Evolutionary conservation across 2,329 filamentous ascomycete species (phyloP), one percentile per base, ranked within the genome.

Genomic region (Neopestalotiopsis clavispora): DNA sequence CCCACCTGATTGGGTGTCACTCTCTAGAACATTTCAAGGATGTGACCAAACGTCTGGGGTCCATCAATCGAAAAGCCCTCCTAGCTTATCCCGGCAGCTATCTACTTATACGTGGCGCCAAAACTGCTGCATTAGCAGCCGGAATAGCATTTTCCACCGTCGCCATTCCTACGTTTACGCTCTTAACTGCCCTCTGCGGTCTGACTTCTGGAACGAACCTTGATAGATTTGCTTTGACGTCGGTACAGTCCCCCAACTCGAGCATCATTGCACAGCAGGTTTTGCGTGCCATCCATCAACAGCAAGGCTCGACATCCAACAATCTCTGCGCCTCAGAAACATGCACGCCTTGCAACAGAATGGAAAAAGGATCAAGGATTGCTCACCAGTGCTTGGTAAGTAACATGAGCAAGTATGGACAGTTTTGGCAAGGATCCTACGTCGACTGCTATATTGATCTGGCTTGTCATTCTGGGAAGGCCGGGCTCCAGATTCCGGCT

Each of bases 401-500:
- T 12, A 10, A 13, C 4, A 17, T 30, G 57, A 59, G 20, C 30
- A 59, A 14, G 14, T 59, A 34, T 30, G 23, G 17, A 62, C 30
- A 34, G 32, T 14, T 13, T 20, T 17, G 7, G 59, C 32, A 62
- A 62, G 32, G 59, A 62, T 20, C 59, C 59, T 34, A 40, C 30
- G 13, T 40, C 34, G 32, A 34, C 32, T 62, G 30, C 59, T 62
- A 62, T 59, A 30, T 59, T 23, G 17, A 23, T 59, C 32, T 30
- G 40, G 9, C n/a, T 42, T 56, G 64, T 66, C 64, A 38, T 66
- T 66, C 64, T 38, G 13, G 64, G 64, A 66, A 66, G 30, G 45
- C 45, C 23, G 28, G 3, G 28, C 59, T 17, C 7, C 12, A 30
- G 7, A 38, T 62, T 32, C 12, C 12, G 30, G 34, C 59, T 38